Conservation (phyloP, 257 asterid genomes). For the Solanum corneliomulleri region DNA sequence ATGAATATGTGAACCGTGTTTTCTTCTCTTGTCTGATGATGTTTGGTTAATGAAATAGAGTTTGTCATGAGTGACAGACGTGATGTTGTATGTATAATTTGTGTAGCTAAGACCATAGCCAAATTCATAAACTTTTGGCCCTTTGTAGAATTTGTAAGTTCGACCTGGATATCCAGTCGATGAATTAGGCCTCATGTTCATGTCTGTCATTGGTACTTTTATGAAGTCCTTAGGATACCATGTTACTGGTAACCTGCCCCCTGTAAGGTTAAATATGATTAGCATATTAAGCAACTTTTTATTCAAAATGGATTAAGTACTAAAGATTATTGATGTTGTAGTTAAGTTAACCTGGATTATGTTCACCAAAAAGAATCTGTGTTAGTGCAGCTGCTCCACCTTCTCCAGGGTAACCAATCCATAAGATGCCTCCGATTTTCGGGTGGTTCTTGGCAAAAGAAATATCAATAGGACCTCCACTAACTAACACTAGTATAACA, state of each 20-base stretch:
- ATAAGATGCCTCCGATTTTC: constrained; percentile 50
- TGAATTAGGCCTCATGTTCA: constrained; percentile 65
- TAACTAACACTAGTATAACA: constrained; percentile 33
- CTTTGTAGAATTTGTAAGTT: constrained; percentile 59
- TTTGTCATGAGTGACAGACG: constrained; percentile 15
- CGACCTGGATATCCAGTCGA: constrained; percentile 61
- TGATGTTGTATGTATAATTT: constrained; percentile 26
- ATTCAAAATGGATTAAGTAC: not conserved
- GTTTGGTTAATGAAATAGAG: constrained; percentile 6
- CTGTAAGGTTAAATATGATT: constrained; percentile 10
- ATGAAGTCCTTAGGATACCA: constrained; percentile 60
- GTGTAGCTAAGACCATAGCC: constrained; percentile 72
- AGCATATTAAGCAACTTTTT: not conserved
- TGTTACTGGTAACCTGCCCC: constrained; percentile 59
- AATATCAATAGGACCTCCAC: constrained; percentile 57
- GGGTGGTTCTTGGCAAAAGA: constrained; percentile 44
- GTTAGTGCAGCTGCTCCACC: constrained; percentile 58
- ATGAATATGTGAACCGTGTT: not conserved
- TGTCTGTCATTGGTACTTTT: constrained; percentile 57
- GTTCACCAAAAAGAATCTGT: constrained; percentile 46
- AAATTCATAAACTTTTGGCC: constrained; percentile 47
- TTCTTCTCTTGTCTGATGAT: not conserved
- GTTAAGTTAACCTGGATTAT: constrained; percentile 43
- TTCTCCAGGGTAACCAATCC: constrained; percentile 78
- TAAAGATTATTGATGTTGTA: not conserved